Conservation (phyloP, 345 rosid genomes). For the Eucalyptus tenuipes region DNA sequence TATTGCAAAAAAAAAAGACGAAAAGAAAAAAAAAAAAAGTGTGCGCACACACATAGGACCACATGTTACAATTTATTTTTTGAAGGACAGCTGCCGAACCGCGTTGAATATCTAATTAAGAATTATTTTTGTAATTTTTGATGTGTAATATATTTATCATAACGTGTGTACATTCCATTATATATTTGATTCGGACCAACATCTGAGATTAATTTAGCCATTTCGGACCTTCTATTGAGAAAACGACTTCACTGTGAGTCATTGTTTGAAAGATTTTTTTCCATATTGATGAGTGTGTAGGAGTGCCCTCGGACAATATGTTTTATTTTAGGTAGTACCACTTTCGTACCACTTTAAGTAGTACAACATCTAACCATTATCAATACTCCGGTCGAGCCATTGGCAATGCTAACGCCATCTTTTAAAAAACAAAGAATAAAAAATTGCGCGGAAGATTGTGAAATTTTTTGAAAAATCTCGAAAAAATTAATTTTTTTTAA, state of each 20-base stretch:
- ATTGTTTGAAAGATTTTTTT: not conserved
- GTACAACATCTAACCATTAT: too few species aligned
- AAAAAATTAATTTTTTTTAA: too few species aligned
- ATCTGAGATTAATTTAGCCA: not conserved
- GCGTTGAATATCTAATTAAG: not conserved
- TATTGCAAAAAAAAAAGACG: not conserved
- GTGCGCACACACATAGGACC: not conserved
- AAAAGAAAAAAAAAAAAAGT: too few species aligned
- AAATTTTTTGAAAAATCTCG: not conserved
- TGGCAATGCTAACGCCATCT: not conserved
- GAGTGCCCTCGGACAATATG: fast-evolving
- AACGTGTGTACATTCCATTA: fast-evolving
- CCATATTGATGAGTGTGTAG: too few species aligned
- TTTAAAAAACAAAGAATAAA: too few species aligned
- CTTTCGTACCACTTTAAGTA: too few species aligned
- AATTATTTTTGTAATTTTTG: not conserved
- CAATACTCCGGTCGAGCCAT: too few species aligned
- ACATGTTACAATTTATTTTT: not conserved
- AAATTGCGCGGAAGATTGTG: not conserved
- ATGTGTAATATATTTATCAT: not conserved
- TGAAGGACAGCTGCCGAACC: not conserved
- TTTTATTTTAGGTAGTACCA: not conserved
- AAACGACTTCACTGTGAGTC: not conserved
- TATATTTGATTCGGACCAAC: not conserved
- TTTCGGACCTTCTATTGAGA: not conserved